These are phyloP conservation scores for Poa annua DNA, from an alignment of 176 grass and related monocot species.

Conservation along the genomic window DNA sequence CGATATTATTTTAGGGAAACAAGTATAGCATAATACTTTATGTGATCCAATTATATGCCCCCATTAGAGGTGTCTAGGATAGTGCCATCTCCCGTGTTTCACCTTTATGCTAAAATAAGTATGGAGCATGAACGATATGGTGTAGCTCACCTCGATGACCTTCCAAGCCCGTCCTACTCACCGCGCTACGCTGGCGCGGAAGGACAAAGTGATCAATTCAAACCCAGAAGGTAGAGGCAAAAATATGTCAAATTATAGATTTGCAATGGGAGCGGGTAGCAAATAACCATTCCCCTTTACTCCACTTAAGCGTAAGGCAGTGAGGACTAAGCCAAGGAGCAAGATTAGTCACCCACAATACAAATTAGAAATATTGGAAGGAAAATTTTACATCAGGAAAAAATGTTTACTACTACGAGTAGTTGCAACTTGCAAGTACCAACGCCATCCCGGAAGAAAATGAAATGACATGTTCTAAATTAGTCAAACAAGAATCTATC, in stretches of 20 bases:
- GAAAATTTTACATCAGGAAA: not conserved
- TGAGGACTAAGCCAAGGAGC: not conserved
- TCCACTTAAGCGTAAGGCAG: not conserved
- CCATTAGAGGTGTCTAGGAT: conserved; percentile 3
- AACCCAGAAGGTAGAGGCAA: not conserved
- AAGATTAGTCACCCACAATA: not conserved
- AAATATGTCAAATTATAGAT: not conserved
- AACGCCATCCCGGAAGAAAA: not conserved
- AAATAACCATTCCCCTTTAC: not conserved
- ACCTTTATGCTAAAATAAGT: conserved; percentile 1
- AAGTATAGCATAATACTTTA: not conserved
- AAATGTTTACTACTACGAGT: not conserved
- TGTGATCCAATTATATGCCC: not conserved
- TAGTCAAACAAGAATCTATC: conserved; percentile 13
- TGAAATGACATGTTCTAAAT: not conserved
- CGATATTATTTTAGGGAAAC: not conserved
- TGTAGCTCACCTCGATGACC: not conserved
- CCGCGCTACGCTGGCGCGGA: no score
- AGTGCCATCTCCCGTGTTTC: not conserved
- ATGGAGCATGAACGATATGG: not conserved
- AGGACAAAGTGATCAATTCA: not conserved
- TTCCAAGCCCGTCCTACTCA: not conserved
- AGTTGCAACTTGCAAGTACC: not conserved
- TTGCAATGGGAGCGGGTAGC: not conserved
- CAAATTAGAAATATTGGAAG: not conserved